Base-by-base conservation (phyloP, 495 filamentous ascomycete species). In the Xylaria scruposa region DNA sequence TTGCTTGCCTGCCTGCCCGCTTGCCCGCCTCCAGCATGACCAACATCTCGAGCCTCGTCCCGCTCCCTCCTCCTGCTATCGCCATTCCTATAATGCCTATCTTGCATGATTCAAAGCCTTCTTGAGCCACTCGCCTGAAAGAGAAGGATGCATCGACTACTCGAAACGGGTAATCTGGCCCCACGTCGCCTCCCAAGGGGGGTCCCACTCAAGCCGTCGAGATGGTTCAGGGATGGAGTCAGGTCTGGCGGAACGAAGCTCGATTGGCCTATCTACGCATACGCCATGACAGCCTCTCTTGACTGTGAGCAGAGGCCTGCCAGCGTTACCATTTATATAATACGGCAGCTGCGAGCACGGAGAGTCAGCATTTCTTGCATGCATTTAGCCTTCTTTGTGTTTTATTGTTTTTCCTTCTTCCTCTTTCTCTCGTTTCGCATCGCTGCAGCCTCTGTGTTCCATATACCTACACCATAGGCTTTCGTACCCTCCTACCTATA, bases 201-300 rank as follows among this genome's bases (percentile, higher is more conserved):
- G 49, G 24, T 53, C 46, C 70, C 70, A 71, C 70, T 44, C 24
- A 54, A 54, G 31, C 47, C 46, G 46, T 62, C 70, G 62, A 67
- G 49, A 71, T 26, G 31, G 61, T 60, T 60, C 70, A 65, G 62
- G 53, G 49, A 71, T 70, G 59, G 68, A 71, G 61, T 71, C 70
- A 67, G 59, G 51, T 67, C 51, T 66, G 70, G 62, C 70, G 61
- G 70, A 31, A 47, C 61, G 24, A 53, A 38, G 61, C 51, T 67
- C 29, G 17, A 71, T 66, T 66, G 70, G 70, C n/a, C 42, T 67
- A 33, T 38, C 21, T 24, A 60, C 44, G 38, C 61, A 56, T 53
- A 40, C 49, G 51, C 60, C 70, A 71, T 49, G 62, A 60, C 62
- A 59, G 44, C 70, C 62, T 71, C 51, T 71, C 61, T 71, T 29